Base-by-base conservation (phyloP, 1,139 yeast genomes). In the Ogataea hybrid region DNA sequence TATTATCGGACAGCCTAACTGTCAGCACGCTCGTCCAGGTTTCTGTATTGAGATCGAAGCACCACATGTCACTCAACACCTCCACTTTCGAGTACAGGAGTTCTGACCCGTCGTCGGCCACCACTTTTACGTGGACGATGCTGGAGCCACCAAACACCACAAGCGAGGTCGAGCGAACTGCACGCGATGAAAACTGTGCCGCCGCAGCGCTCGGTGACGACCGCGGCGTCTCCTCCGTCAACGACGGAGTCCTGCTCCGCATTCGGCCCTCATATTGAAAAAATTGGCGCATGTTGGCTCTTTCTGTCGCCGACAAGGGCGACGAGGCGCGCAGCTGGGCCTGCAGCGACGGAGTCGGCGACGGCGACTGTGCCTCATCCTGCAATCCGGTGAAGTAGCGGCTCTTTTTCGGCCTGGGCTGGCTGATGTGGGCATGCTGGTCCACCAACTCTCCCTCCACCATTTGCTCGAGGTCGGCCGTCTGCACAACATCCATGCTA, bases 11-110 rank as follows among this genome's bases (percentile, higher is more conserved):
- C 9, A 37, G 31, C n/a, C 39, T 21, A 31, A 25, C 46, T 2
- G 53, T 38, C 6, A 42, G 35, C 3, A 52, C 29, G 22, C 52
- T 43, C 7, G 50, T 39, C 80, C 80, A 75, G 2, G 52, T 49
- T 42, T 69, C 73, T 1, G 59, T 51, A 25, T 62, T 64, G 25
- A 73, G 49, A 47, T 70, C 69, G 49, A 71, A 74, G 58, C 66
- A 61, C 80, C 80, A 75, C 51, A 67, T 50, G 51, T 73, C 79
- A 17, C 75, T 74, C 29, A 62, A 57, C 6, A 73, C 63, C 12
- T 59, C 53, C 11, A 40, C 44, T n/a, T 61, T 59, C 41, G 64
- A 47, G 36, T 43, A 54, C 6, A 39, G 45, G 23, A 35, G 41
- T 17, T 38, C 46, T 6, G 36, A 32, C 2, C 51, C 51, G 34